Percentiles rank a stretch among this genome's conserved stretches.
phyloP scores from a whole-genome alignment of 768 basidiomycete species.

The Kondoa malvinella region DNA sequence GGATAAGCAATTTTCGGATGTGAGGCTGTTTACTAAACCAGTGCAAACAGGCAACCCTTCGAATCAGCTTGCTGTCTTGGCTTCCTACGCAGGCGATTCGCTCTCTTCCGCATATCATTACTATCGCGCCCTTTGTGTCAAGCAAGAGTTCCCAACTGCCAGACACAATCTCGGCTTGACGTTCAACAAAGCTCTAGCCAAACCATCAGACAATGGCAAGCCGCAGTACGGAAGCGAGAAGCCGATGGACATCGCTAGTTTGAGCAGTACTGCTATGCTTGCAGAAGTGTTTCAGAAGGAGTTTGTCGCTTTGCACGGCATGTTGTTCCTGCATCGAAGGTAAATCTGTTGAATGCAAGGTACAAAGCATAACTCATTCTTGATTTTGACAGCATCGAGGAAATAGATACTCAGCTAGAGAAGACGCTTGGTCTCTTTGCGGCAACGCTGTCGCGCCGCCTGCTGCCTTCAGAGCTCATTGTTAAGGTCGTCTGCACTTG shows the following conservation, averaged over 20 bases:
- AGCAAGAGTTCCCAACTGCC: slow-evolving; percentile 69
- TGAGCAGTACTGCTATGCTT: neutral
- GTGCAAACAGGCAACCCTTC: slow-evolving; percentile 49
- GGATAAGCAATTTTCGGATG: slow-evolving; percentile 7
- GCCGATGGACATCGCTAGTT: slow-evolving; percentile 33
- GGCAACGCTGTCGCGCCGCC: slow-evolving; percentile 47
- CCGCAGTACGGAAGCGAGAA: slow-evolving; percentile 34
- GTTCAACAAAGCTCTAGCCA: slow-evolving; percentile 44
- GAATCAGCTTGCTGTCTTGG: slow-evolving; percentile 86
- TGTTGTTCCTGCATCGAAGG: slow-evolving; percentile 1
- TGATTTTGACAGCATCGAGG: neutral
- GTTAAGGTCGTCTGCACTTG: slow-evolving; percentile 54
- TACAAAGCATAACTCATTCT: neutral
- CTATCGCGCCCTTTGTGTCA: slow-evolving; percentile 76
- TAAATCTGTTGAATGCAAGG: neutral
- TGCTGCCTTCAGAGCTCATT: slow-evolving; percentile 58
- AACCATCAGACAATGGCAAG: slow-evolving; percentile 27
- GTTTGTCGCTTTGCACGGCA: slow-evolving; percentile 12
- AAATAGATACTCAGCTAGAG: slow-evolving; percentile 35
- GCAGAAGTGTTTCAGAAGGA: slow-evolving; percentile 9
- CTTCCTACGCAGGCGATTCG: slow-evolving; percentile 66
- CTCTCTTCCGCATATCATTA: slow-evolving; percentile 69
- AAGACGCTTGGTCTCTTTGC: slow-evolving; percentile 44
- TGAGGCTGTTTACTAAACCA: neutral
- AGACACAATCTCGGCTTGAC: slow-evolving; percentile 64